Evolutionary conservation across 2,329 filamentous ascomycete species (phyloP), one percentile per base, ranked within the genome.

Genomic region (Drechslera avenae): DNA sequence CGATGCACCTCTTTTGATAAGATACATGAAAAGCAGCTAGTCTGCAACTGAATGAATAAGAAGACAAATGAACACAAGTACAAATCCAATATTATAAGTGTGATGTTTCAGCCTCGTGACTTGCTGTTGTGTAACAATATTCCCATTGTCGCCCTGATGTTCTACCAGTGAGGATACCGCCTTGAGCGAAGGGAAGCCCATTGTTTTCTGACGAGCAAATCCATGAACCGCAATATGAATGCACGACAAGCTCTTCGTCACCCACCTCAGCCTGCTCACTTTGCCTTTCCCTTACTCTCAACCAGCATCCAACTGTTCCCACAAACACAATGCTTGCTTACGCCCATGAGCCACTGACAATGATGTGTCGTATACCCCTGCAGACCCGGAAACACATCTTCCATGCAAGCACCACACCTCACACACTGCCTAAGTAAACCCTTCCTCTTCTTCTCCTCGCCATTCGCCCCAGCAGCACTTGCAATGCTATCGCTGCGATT

Each of bases 381-480:
- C 57, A 67, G 49, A 1, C 68, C 64, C 39, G 64, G 59, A 39
- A 62, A 57, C 13, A 78, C 62, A 63, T 80, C 78, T 63, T 80
- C 78, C 73, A 77, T 79, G 31, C 72, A 69, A 43, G 72, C 73
- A 8, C 74, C 75, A 64, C 78, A 80, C 43, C 78, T 63, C 39
- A 76, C 70, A 63, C 78, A 81, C 39, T 68, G 57, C 31, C 76
- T 68, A 34, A 78, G 46, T 51, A 66, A 39, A 14, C 52, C 53
- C 40, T 52, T 72, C 14, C 60, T 66, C 34, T 57, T 62, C 40
- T 10, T 48, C 31, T 18, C 43, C 17, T 44, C 47, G 5, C 50
- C 50, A 18, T 41, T 47, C 14, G 26, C 46, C 9, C 31, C 47
- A n/a, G 35, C 35, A 13, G 36, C 49, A 45, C 57, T 62, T 31